Conservation (phyloP, 129 eudicot species). For the Cynara cardunculus region DNA sequence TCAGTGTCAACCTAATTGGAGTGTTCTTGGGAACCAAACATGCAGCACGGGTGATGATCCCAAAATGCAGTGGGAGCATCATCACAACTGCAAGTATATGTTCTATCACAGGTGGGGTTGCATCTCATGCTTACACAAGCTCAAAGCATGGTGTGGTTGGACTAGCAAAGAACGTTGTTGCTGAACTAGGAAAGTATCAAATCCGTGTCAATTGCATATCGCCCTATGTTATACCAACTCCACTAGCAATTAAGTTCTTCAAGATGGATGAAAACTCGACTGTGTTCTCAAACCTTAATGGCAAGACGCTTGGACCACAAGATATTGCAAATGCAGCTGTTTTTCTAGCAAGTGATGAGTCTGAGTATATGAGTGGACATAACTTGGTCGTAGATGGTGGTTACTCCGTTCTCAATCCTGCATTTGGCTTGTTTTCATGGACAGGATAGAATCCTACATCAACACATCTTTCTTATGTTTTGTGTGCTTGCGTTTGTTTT, state of each 20-base stretch:
- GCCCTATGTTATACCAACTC: conserved; percentile 30
- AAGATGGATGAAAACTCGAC: conserved; percentile 14
- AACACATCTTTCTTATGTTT: background rate
- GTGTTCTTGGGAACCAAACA: conserved; percentile 37
- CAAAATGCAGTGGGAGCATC: conserved; percentile 30
- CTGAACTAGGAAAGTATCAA: conserved; percentile 37
- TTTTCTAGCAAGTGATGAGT: conserved; percentile 49
- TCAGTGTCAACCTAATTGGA: conserved; percentile 30
- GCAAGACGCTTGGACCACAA: conserved; percentile 18
- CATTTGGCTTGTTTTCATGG: conserved; percentile 17
- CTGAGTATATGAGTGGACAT: conserved; percentile 44
- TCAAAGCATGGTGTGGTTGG: conserved; percentile 60
- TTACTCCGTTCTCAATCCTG: conserved; percentile 22
- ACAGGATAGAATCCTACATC: background rate
- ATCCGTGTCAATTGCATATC: conserved; percentile 49
- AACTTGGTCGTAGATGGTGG: conserved; percentile 53
- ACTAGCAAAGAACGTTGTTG: conserved; percentile 33
- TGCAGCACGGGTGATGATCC: conserved; percentile 50
- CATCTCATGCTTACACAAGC: conserved; percentile 40
- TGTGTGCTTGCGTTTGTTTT: background rate
- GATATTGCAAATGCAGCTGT: conserved; percentile 42
- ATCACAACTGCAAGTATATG: conserved; percentile 28
- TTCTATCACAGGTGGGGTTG: conserved; percentile 17
- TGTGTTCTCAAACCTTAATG: conserved; percentile 30
- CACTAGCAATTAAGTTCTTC: background rate